phyloP scores from a whole-genome alignment of 2,329 filamentous ascomycete genomes.

The Diaporthe sp. region DNA sequence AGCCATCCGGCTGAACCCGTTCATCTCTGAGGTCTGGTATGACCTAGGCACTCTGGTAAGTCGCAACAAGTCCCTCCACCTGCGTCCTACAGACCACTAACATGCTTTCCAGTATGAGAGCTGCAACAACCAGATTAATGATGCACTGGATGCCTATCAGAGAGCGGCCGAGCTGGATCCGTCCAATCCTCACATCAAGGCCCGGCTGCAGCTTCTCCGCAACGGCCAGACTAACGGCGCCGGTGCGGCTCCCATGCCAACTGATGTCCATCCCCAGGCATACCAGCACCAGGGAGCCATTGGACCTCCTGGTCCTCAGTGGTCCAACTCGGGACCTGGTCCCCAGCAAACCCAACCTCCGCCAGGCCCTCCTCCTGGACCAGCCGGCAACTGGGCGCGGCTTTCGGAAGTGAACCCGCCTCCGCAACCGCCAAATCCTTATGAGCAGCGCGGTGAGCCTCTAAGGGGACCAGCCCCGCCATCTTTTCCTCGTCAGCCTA shows the following conservation, averaged over 20 bases:
- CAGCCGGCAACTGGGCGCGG: slow-evolving; percentile 71
- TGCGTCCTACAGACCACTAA: slow-evolving; percentile 44
- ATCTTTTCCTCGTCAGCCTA: slow-evolving; percentile 79
- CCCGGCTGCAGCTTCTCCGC: slow-evolving; percentile 88
- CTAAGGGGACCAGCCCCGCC: slow-evolving; percentile 75
- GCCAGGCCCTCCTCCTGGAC: slow-evolving; percentile 65
- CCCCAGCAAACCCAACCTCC: slow-evolving; percentile 63
- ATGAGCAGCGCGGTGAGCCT: slow-evolving; percentile 80
- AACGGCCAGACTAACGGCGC: slow-evolving; percentile 82
- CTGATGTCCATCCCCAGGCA: slow-evolving; percentile 95
- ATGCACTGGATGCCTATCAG: slow-evolving; percentile 95
- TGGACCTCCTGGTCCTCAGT: slow-evolving; percentile 88
- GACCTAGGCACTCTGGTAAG: slow-evolving; percentile 94
- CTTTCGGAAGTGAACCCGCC: slow-evolving; percentile 85
- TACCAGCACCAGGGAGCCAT: slow-evolving; percentile 89
- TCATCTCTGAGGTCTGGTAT: slow-evolving; percentile 99
- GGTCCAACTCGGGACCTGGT: slow-evolving; percentile 83
- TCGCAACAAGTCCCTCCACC: slow-evolving; percentile 48
- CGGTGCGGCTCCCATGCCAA: slow-evolving; percentile 87
- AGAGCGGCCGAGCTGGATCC: slow-evolving; percentile 95
- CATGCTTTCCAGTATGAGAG: slow-evolving; percentile 82
- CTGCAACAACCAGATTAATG: slow-evolving; percentile 98
- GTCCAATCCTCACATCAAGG: slow-evolving; percentile 94
- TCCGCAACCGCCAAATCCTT: slow-evolving; percentile 84
- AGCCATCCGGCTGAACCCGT: slow-evolving; percentile 95